phyloP scores from a whole-genome alignment of 805 yeast genomes.

The Candida chauliodis region DNA sequence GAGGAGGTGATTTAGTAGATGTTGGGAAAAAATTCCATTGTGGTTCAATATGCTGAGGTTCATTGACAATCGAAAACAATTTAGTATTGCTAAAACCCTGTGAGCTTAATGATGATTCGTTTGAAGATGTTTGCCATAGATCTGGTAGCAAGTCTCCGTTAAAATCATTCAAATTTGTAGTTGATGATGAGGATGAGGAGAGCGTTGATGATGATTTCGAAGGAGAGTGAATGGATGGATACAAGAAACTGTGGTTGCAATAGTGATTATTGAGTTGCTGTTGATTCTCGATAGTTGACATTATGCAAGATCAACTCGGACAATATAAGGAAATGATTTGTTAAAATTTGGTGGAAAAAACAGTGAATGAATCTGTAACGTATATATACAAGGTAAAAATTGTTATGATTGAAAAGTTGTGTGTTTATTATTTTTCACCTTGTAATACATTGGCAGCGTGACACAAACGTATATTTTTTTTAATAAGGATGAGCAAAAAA shows the following conservation, averaged over 20 bases:
- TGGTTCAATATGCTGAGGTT: constrained; percentile 1
- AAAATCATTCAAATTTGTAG: constrained; percentile 12
- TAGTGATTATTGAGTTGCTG: not conserved
- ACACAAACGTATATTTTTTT: not conserved
- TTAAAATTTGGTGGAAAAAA: no score
- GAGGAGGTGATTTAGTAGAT: not conserved
- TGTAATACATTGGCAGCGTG: not conserved
- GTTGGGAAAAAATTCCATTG: not conserved
- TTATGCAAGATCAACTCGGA: not conserved
- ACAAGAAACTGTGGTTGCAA: constrained; percentile 1
- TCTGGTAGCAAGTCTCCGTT: constrained; percentile 15
- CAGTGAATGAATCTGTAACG: no score
- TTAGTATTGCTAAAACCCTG: not conserved
- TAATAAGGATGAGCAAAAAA: not conserved
- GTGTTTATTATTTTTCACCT: not conserved
- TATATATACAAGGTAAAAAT: no score
- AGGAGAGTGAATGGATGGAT: not conserved
- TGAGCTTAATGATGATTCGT: constrained; percentile 7
- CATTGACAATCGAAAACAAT: not conserved
- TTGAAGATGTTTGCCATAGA: constrained; percentile 16
- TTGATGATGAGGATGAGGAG: constrained; percentile 9
- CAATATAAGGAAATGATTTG: no score
- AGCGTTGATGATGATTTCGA: constrained; percentile 3
- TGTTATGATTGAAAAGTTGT: no score
- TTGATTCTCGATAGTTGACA: not conserved